A percentile compares a stretch with the other conserved stretches of the same genome.
Conservation (phyloP, 2,329 filamentous ascomycete genomes). For the Sporothrix brasiliensis region DNA sequence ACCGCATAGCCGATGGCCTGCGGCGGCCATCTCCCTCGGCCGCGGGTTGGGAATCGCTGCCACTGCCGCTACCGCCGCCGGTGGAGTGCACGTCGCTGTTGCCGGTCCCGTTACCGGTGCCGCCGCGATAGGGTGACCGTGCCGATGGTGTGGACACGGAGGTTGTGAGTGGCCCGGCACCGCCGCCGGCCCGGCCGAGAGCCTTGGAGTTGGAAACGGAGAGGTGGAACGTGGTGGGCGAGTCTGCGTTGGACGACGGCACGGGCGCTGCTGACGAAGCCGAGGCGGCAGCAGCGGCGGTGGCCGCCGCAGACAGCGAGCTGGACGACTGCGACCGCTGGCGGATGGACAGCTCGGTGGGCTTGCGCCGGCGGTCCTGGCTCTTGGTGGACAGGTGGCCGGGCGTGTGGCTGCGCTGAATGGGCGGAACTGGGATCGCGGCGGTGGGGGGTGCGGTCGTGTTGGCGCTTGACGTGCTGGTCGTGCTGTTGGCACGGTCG, state of each 20-base stretch:
- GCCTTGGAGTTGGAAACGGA: slow-evolving; percentile 31
- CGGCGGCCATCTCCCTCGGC: slow-evolving; percentile 41
- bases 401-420: slow-evolving; percentile 63
- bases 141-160: slow-evolving; percentile 25
- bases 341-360: slow-evolving; percentile 57
- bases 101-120: slow-evolving; percentile 33
- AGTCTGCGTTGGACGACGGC: slow-evolving; percentile 33
- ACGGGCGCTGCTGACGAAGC: slow-evolving; percentile 38
- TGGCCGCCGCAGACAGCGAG: slow-evolving; percentile 37
- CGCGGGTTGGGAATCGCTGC: slow-evolving; percentile 28
- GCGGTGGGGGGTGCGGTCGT: slow-evolving; percentile 39
- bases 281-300: slow-evolving; percentile 3
- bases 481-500: slow-evolving; percentile 37
- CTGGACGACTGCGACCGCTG: slow-evolving; percentile 58
- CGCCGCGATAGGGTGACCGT: slow-evolving; percentile 37
- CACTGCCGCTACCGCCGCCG: slow-evolving; percentile 34
- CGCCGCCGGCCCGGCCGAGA: background rate
- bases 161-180: background rate
- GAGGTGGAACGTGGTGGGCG: slow-evolving; percentile 34
- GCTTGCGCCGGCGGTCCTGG: slow-evolving; percentile 54
- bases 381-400: slow-evolving; percentile 64
- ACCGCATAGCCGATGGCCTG: slow-evolving; percentile 53
- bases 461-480: slow-evolving; percentile 38
- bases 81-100: slow-evolving; percentile 31
- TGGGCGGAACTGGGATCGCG: slow-evolving; percentile 44